Percentiles rank a stretch among this genome's conserved stretches.
phyloP scores from a whole-genome alignment of 148 eudicot genomes.

The Silene latifolia region DNA sequence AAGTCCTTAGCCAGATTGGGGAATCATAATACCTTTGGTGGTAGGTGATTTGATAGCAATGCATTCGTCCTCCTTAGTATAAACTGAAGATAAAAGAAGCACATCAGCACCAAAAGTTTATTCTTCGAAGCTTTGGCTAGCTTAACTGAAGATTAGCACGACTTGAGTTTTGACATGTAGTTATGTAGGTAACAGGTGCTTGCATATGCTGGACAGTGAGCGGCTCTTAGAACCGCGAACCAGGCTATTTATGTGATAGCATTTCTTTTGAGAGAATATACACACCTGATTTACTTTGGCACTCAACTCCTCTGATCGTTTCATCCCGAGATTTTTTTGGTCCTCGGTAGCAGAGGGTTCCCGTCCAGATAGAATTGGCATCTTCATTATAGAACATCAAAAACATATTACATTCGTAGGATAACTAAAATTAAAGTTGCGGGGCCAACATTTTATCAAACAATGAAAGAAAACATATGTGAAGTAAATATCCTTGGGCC shows the following conservation, averaged over 20 bases:
- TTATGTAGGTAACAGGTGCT: neutral
- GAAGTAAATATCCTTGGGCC: neutral
- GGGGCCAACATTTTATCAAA: constrained; percentile 4
- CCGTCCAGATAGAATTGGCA: constrained; percentile 80
- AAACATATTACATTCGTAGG: neutral
- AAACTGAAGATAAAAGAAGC: constrained; percentile 49
- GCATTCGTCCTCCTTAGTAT: constrained; percentile 96
- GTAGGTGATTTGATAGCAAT: constrained; percentile 88
- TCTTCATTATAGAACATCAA: constrained; percentile 39
- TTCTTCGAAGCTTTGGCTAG: too few species aligned
- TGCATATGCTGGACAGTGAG: neutral
- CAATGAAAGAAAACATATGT: constrained; percentile 6
- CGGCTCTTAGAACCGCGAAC: neutral
- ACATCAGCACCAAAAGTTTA: constrained; percentile 14
- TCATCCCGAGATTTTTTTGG: constrained; percentile 60
- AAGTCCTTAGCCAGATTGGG: constrained; percentile 1
- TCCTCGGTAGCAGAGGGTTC: constrained; percentile 81
- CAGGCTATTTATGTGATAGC: neutral
- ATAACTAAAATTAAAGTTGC: neutral
- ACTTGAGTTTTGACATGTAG: constrained; percentile 1
- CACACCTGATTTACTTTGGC: constrained; percentile 89
- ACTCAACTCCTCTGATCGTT: constrained; percentile 85
- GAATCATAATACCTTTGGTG: constrained; percentile 76
- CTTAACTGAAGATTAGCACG: too few species aligned
- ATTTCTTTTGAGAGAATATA: neutral